These are phyloP conservation scores for Aspergillus bertholletiae DNA, from an alignment of 495 filamentous ascomycete genomes.

Conservation along the genomic window DNA sequence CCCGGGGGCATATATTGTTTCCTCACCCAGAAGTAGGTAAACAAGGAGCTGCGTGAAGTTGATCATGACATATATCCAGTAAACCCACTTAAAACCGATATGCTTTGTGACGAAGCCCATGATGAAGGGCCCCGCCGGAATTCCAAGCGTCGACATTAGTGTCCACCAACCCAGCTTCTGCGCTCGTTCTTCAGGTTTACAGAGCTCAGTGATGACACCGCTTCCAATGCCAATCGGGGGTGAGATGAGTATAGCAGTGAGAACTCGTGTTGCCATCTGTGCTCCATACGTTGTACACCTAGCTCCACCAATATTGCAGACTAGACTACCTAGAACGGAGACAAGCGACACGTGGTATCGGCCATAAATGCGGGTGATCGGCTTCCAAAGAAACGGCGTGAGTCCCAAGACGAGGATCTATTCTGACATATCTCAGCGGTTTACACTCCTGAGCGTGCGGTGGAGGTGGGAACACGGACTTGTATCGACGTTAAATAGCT, in stretches of 20 bases:
- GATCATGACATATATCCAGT: slow-evolving; percentile 34
- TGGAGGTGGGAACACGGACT: slow-evolving; percentile 11
- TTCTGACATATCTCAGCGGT: background rate
- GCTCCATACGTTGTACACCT: slow-evolving; percentile 25
- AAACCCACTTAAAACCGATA: slow-evolving; percentile 30
- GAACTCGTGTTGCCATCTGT: slow-evolving; percentile 26
- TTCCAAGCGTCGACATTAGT: slow-evolving; percentile 30
- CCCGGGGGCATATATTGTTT: slow-evolving; percentile 23
- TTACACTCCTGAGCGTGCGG: background rate
- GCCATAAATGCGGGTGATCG: slow-evolving; percentile 26
- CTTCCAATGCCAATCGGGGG: slow-evolving; percentile 33
- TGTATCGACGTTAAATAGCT: slow-evolving; percentile 31
- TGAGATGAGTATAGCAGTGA: slow-evolving; percentile 29
- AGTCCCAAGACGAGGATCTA: slow-evolving; percentile 32
- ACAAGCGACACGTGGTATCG: slow-evolving; percentile 27
- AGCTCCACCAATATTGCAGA: slow-evolving; percentile 34
- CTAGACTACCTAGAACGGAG: slow-evolving; percentile 28
- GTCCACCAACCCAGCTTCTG: slow-evolving; percentile 33
- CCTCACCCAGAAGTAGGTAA: slow-evolving; percentile 24
- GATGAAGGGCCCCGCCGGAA: slow-evolving; percentile 27
- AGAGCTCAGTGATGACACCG: slow-evolving; percentile 28
- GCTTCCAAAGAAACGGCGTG: slow-evolving; percentile 29
- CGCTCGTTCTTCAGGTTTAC: slow-evolving; percentile 22
- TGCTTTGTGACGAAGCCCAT: slow-evolving; percentile 33
- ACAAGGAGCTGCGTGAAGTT: slow-evolving; percentile 26